Conservation (phyloP, 208 protist species). For the Trypanosoma platydactyli region DNA sequence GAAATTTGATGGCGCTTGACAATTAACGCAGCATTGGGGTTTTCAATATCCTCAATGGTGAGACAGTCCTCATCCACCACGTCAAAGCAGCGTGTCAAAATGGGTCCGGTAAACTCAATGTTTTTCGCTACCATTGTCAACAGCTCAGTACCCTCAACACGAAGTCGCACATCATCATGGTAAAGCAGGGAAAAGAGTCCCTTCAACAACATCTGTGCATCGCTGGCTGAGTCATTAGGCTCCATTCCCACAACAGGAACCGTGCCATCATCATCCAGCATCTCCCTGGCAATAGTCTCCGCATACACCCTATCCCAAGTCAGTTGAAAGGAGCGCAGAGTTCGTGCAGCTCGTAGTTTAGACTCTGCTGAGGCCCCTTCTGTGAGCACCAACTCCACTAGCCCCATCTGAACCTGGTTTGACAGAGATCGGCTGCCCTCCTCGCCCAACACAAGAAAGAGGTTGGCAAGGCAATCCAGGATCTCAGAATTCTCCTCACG, state of each 20-base stretch:
- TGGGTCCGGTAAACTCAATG: constrained; percentile 53
- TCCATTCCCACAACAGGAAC: constrained; percentile 25
- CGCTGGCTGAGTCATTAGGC: constrained; percentile 6
- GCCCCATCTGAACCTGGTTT: constrained; percentile 50
- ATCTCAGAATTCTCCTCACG: constrained; percentile 50
- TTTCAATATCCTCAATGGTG: constrained; percentile 45
- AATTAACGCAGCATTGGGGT: constrained; percentile 30
- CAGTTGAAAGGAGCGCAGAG: constrained; percentile 67
- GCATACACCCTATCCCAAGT: constrained; percentile 53
- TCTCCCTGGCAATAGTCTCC: constrained; percentile 12
- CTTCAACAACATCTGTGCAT: constrained; percentile 43
- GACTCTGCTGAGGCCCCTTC: constrained; percentile 23
- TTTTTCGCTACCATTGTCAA: constrained; percentile 70
- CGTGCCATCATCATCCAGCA: constrained; percentile 10
- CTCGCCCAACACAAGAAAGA: constrained; percentile 70
- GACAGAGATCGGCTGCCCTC: constrained; percentile 50
- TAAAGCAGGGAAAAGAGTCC: constrained; percentile 63
- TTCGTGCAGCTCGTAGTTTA: constrained; percentile 50
- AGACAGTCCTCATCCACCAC: constrained; percentile 72
- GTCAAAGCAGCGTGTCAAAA: constrained; percentile 73
- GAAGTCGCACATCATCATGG: constrained; percentile 54
- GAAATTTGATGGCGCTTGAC: constrained; percentile 70
- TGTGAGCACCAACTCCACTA: constrained; percentile 49
- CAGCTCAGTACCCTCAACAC: constrained; percentile 80
- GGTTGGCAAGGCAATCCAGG: constrained; percentile 48